A percentile compares a stretch with the other conserved stretches of the same genome.
phyloP scores from a whole-genome alignment of 2,329 filamentous ascomycete species.

The Penicillium psychrosexuale region DNA sequence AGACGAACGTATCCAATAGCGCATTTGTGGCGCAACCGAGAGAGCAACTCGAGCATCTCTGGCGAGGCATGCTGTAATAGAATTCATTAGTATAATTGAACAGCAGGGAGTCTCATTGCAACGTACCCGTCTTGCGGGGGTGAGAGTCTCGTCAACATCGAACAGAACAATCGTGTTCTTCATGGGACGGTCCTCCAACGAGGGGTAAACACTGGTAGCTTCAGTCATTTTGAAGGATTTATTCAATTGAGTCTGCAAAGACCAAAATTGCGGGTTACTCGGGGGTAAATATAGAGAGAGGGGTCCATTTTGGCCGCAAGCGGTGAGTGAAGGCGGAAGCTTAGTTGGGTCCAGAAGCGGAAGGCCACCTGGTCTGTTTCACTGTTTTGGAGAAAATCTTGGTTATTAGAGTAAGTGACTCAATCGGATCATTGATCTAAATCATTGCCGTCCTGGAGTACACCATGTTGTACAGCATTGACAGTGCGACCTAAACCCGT shows the following conservation, averaged over 20 bases:
- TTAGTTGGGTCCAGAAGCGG: slow-evolving; percentile 15
- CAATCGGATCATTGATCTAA: neutral
- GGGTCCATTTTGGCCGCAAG: slow-evolving; percentile 28
- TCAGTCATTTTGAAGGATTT: slow-evolving; percentile 23
- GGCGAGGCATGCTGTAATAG: slow-evolving; percentile 60
- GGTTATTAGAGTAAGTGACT: neutral
- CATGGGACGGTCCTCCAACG: slow-evolving; percentile 77
- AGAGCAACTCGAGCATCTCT: slow-evolving; percentile 79
- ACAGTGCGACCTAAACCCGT: neutral
- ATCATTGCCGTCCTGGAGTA: too few relatives aligned
- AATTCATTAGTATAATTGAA: slow-evolving; percentile 5
- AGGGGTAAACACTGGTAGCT: slow-evolving; percentile 55
- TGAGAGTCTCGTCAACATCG: slow-evolving; percentile 92
- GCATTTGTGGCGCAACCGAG: slow-evolving; percentile 65
- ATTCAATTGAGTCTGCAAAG: slow-evolving; percentile 1
- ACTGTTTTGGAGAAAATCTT: neutral
- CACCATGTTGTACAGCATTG: neutral
- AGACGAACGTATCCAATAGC: slow-evolving; percentile 34
- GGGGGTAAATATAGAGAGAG: slow-evolving; percentile 17
- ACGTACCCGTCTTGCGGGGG: slow-evolving; percentile 71
- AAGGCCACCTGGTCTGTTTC: slow-evolving; percentile 13
- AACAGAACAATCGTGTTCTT: slow-evolving; percentile 94
- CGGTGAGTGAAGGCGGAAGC: slow-evolving; percentile 24
- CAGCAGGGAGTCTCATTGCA: neutral
- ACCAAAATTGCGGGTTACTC: slow-evolving; percentile 6